A percentile compares a stretch with the other conserved stretches of the same genome.
These are phyloP conservation scores for Berkeleyomyces basicola DNA, from an alignment of 2,329 filamentous ascomycete species.

Conservation along the genomic window DNA sequence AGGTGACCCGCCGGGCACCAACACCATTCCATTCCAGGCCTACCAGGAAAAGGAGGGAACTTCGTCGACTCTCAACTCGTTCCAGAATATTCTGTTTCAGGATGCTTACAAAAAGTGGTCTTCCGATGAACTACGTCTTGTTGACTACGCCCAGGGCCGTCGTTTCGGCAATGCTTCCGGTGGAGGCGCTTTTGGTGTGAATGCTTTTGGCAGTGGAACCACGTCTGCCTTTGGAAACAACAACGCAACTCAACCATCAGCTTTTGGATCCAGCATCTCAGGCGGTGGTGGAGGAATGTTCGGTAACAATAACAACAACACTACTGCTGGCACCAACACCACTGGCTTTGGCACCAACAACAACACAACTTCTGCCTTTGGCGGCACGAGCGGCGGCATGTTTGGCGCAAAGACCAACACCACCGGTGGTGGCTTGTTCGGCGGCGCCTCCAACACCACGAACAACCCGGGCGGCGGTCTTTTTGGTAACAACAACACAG, in stretches of 20 bases:
- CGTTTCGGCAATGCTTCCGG: conserved; percentile 70
- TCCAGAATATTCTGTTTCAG: conserved; percentile 66
- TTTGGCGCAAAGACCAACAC: conserved; percentile 22
- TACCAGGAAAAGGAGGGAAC: conserved; percentile 57
- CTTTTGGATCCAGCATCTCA: conserved; percentile 20
- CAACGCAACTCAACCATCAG: conserved; percentile 18
- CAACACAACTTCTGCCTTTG: conserved; percentile 15
- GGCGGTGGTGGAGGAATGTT: conserved; percentile 25
- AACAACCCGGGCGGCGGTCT: conserved; percentile 17
- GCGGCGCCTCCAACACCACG: conserved; percentile 18
- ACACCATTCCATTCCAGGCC: conserved; percentile 49
- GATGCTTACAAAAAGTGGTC: conserved; percentile 79
- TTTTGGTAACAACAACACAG: conserved; percentile 21
- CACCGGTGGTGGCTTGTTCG: conserved; percentile 27
- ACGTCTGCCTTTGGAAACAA: conserved; percentile 17
- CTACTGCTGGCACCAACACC: conserved; percentile 15
- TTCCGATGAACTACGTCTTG: conserved; percentile 65
- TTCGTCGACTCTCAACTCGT: conserved; percentile 40
- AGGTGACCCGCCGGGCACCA: conserved; percentile 52
- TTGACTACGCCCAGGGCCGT: conserved; percentile 77
- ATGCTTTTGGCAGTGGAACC: conserved; percentile 29
- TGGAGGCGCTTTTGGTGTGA: conserved; percentile 66
- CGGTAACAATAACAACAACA: conserved; percentile 20
- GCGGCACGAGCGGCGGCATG: conserved; percentile 19
- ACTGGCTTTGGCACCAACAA: conserved; percentile 19